phyloP scores from a whole-genome alignment of 164 flowering plant species.

The Aristolochia contorta region DNA sequence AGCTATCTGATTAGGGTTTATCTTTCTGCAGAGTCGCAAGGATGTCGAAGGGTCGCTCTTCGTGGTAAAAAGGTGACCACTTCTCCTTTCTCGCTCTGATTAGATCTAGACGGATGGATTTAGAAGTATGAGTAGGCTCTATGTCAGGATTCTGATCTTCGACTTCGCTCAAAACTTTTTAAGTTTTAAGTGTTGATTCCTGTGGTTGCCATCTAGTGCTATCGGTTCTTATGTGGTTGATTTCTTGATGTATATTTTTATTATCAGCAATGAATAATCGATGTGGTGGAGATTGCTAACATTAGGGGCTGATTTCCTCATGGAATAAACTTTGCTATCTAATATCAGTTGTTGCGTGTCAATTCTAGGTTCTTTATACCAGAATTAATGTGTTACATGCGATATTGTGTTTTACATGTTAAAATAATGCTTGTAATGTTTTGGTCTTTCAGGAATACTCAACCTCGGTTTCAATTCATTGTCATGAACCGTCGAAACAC shows the following conservation, averaged over 20 bases:
- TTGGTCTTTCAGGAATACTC: slow-evolving; percentile 49
- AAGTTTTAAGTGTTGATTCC: background rate
- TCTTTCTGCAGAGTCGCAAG: slow-evolving; percentile 71
- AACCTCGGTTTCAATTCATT: slow-evolving; percentile 91
- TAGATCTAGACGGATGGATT: background rate
- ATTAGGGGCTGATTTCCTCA: no score
- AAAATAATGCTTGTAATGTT: no score
- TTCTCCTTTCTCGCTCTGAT: background rate
- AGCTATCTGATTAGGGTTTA: background rate
- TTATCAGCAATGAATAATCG: no score
- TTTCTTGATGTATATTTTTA: no score
- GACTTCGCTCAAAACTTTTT: no score
- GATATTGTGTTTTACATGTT: background rate
- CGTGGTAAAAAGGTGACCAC: slow-evolving; percentile 82
- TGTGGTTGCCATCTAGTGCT: background rate
- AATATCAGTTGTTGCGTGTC: no score
- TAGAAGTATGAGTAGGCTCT: no score
- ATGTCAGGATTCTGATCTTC: no score
- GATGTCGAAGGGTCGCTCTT: slow-evolving; percentile 95
- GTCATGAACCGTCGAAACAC: slow-evolving; percentile 92
- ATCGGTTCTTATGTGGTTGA: no score
- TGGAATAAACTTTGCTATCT: no score
- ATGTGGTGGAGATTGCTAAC: no score
- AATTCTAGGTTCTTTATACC: background rate
- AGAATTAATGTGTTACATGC: background rate